These are phyloP conservation scores for Aspergillus wentii DNA, from an alignment of 495 filamentous ascomycete species.

Conservation along the genomic window DNA sequence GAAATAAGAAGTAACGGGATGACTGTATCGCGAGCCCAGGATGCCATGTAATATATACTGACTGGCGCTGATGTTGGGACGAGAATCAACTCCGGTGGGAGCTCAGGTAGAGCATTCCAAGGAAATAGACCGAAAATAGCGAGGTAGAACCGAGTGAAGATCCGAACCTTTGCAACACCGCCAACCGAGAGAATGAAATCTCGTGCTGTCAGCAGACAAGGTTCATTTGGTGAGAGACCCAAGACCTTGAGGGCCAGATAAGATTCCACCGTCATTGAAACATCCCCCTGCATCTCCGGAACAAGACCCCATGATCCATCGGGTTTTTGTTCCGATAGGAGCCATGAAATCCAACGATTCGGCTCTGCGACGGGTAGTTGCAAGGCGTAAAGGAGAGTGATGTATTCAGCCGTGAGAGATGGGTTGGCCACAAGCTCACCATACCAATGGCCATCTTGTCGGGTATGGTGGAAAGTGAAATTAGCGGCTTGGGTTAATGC, in stretches of 20 bases:
- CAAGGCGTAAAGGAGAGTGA: conserved; percentile 26
- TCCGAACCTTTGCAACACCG: conserved; percentile 31
- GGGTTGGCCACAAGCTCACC: conserved; percentile 28
- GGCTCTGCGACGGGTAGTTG: conserved; percentile 16
- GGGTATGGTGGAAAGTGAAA: too few relatives aligned
- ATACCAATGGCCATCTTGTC: conserved; percentile 36
- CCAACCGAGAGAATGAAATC: conserved; percentile 24
- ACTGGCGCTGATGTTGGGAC: conserved; percentile 22
- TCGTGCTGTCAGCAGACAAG: conserved; percentile 22
- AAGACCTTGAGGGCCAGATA: conserved; percentile 41
- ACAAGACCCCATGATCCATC: conserved; percentile 40
- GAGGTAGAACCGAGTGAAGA: conserved; percentile 32
- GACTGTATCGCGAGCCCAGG: conserved; percentile 33
- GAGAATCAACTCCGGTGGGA: conserved; percentile 37
- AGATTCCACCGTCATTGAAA: conserved; percentile 31
- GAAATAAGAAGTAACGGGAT: conserved; percentile 30
- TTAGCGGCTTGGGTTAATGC: too few relatives aligned
- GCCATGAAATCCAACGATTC: conserved; percentile 5
- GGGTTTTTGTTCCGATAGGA: conserved; percentile 22
- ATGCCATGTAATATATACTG: conserved; percentile 31
- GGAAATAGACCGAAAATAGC: conserved; percentile 40
- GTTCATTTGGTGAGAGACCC: conserved; percentile 9
- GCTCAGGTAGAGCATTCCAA: conserved; percentile 33
- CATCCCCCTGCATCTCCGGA: conserved; percentile 27
- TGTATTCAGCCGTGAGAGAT: conserved; percentile 32